Evolutionary conservation across 1,139 yeast genomes (phyloP).

Genomic region (Pichiaceae sp.): DNA sequence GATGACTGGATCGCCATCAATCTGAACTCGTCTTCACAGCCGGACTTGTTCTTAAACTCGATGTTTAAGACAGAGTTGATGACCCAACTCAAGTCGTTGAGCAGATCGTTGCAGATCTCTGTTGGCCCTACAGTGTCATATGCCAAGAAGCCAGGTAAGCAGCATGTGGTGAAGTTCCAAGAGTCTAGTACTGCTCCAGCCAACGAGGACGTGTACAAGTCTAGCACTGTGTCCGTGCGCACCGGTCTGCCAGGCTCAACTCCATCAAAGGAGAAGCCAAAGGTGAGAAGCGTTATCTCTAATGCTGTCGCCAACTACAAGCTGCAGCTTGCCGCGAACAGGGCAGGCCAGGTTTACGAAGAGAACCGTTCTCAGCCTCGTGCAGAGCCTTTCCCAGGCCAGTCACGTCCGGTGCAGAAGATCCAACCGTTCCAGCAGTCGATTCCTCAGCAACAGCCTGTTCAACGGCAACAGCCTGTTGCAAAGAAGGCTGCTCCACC

Average conservation of each 20-base stretch:
- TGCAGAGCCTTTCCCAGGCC: constrained; percentile 3
- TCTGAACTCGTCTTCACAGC: constrained; percentile 43
- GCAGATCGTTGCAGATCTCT: constrained; percentile 50
- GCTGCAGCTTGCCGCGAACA: constrained; percentile 21
- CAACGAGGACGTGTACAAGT: constrained; percentile 71
- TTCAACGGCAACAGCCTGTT: constrained; percentile 17
- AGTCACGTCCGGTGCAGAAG: constrained; percentile 7
- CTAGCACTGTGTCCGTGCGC: constrained; percentile 77
- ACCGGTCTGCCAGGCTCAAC: constrained; percentile 74
- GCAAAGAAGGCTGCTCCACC: constrained; percentile 26
- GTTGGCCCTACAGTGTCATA: constrained; percentile 72
- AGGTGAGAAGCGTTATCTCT: constrained; percentile 26
- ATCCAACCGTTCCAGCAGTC: not conserved
- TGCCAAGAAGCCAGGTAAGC: constrained; percentile 85
- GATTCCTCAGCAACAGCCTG: constrained; percentile 12
- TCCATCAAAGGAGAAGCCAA: constrained; percentile 69
- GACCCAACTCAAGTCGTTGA: constrained; percentile 62
- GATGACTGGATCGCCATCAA: constrained; percentile 93
- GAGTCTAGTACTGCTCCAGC: constrained; percentile 52
- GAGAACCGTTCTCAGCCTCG: constrained; percentile 7
- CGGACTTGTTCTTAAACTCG: constrained; percentile 77
- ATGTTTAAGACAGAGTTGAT: constrained; percentile 85
- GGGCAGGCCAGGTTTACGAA: constrained; percentile 9
- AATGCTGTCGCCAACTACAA: constrained; percentile 13
- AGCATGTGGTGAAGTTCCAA: constrained; percentile 64